Evolutionary conservation across 192 early-diverging fungal genomes (phyloP).

Genomic region (Coemansia sp.): DNA sequence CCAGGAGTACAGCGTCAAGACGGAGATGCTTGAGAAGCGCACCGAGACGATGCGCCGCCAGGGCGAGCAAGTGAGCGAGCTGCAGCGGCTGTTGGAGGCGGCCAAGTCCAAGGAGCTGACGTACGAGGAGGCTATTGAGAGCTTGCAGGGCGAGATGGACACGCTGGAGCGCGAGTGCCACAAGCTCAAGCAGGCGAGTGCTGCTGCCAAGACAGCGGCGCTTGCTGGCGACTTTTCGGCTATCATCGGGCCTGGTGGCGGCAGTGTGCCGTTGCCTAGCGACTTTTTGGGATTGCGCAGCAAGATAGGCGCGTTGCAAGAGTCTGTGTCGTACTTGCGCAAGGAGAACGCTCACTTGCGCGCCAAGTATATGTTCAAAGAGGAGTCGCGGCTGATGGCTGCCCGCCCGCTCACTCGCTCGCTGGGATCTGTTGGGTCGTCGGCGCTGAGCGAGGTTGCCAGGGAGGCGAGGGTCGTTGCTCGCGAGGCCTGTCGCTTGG

Average conservation of each 20-base stretch:
- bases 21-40: slow-evolving; percentile 81
- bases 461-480: slow-evolving; percentile 26
- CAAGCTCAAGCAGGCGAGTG: slow-evolving; percentile 52
- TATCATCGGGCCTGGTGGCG: slow-evolving; percentile 8
- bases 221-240: slow-evolving; percentile 12
- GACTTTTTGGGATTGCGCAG: slow-evolving; percentile 58
- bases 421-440: not conserved
- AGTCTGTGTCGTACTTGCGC: slow-evolving; percentile 72
- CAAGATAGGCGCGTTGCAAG: slow-evolving; percentile 58
- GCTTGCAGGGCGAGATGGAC: slow-evolving; percentile 69
- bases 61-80: slow-evolving; percentile 58
- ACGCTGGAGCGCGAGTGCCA: slow-evolving; percentile 65
- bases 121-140: slow-evolving; percentile 71
- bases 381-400: slow-evolving; percentile 5
- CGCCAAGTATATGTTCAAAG: slow-evolving; percentile 41
- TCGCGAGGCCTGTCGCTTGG: slow-evolving; percentile 38
- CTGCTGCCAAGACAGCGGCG: slow-evolving; percentile 14
- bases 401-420: slow-evolving; percentile 1
- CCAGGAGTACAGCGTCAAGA: slow-evolving; percentile 71
- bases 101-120: slow-evolving; percentile 61
- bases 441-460: slow-evolving; percentile 14
- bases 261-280: slow-evolving; percentile 19
- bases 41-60: slow-evolving; percentile 67
- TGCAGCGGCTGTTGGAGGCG: slow-evolving; percentile 62
- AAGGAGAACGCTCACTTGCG: slow-evolving; percentile 82